A percentile compares a stretch with the other conserved stretches of the same genome.
Evolutionary conservation across 352 stramenopile genomes (phyloP).

Genomic region (Phytophthora tubulina): DNA sequence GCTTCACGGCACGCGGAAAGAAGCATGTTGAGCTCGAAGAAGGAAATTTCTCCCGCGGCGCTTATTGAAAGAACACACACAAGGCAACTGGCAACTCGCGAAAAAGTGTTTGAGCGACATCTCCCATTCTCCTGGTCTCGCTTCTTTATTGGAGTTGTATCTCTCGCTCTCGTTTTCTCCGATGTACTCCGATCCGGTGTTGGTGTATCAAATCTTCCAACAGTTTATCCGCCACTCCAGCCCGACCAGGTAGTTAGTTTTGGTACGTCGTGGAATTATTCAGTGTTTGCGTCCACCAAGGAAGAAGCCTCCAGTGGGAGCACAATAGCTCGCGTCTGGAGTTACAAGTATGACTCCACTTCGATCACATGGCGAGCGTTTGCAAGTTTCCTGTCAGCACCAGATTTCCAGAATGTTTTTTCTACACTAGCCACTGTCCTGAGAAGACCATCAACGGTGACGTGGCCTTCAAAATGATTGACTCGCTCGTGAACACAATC

Average conservation of each 20-base stretch:
- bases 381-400: conserved; percentile 22
- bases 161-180: conserved; percentile 42
- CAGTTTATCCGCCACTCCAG: conserved; percentile 38
- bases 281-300: conserved; percentile 34
- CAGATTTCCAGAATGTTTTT: conserved; percentile 39
- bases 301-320: conserved; percentile 17
- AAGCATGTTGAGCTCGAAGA: conserved; percentile 20
- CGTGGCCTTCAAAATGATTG: conserved; percentile 46
- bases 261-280: conserved; percentile 46
- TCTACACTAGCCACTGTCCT: conserved; percentile 38
- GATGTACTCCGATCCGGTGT: conserved; percentile 46
- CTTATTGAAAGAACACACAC: conserved; percentile 35
- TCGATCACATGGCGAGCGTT: conserved; percentile 45
- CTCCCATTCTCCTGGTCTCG: conserved; percentile 44
- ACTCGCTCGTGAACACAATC: conserved; percentile 39
- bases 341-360: conserved; percentile 55
- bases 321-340: conserved; percentile 35
- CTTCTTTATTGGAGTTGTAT: conserved; percentile 33
- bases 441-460: conserved; percentile 16
- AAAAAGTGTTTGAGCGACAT: conserved; percentile 38
- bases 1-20: conserved; percentile 21
- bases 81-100: conserved; percentile 28
- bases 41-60: conserved; percentile 9
- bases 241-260: conserved; percentile 45
- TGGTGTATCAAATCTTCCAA: conserved; percentile 27